Evolutionary conservation across 2,329 filamentous ascomycete species (phyloP).

Genomic region (Beauveria sp.): DNA sequence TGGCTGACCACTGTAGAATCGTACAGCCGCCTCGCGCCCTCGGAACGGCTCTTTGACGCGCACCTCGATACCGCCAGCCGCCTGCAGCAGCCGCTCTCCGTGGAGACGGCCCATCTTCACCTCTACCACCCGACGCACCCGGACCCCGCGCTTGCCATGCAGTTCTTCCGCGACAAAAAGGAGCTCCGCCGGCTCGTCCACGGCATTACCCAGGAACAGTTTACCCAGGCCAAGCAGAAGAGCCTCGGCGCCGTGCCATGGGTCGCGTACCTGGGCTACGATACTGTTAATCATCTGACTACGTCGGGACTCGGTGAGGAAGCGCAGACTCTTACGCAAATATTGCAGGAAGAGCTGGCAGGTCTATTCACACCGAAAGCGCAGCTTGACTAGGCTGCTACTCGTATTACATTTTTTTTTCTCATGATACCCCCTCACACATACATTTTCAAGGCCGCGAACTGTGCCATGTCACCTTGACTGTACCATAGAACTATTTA

Average conservation of each 20-base stretch:
- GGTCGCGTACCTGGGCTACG: conserved; percentile 35
- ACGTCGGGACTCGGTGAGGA: conserved; percentile 31
- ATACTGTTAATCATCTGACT: conserved; percentile 38
- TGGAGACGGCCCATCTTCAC: conserved; percentile 46
- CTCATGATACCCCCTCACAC: conserved; percentile 5
- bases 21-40: conserved; percentile 36
- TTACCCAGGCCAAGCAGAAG: conserved; percentile 18
- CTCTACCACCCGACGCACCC: conserved; percentile 48
- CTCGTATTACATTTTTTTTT: not conserved
- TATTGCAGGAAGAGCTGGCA: conserved; percentile 30
- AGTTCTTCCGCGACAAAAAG: conserved; percentile 32
- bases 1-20: conserved; percentile 46
- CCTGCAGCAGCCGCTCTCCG: conserved; percentile 26
- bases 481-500: not conserved
- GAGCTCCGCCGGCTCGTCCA: conserved; percentile 22
- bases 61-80: conserved; percentile 41
- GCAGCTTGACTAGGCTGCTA: conserved; percentile 11
- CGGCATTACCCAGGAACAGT: not conserved
- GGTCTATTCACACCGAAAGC: conserved; percentile 19
- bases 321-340: conserved; percentile 31
- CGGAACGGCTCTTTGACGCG: conserved; percentile 41
- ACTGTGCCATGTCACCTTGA: not conserved
- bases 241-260: conserved; percentile 27
- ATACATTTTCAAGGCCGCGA: not conserved
- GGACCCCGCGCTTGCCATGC: conserved; percentile 37